These are phyloP conservation scores for Erysimum cheiri DNA, from an alignment of 441 rosid genomes.

Conservation along the genomic window DNA sequence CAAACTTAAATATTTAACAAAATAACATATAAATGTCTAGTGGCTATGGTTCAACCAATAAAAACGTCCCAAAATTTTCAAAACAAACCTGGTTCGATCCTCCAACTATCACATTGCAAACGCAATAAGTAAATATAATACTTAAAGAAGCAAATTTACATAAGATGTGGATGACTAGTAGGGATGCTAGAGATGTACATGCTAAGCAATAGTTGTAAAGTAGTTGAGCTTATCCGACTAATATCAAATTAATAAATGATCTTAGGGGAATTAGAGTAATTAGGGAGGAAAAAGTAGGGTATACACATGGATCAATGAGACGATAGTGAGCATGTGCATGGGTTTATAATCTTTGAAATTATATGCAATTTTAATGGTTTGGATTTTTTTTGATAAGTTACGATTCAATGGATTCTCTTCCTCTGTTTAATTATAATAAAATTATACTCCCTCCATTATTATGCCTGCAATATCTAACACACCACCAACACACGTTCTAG, in stretches of 20 bases:
- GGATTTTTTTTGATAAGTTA: slow-evolving; percentile 36
- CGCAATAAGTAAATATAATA: not conserved
- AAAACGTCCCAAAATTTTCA: slow-evolving; percentile 11
- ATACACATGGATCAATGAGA: slow-evolving; percentile 46
- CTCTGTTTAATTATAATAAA: slow-evolving; percentile 12
- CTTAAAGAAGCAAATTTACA: slow-evolving; percentile 8
- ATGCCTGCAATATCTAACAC: slow-evolving; percentile 41
- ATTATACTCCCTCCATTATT: slow-evolving; percentile 37
- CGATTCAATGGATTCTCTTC: slow-evolving; percentile 40
- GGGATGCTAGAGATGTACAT: slow-evolving; percentile 34
- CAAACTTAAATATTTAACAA: not conserved
- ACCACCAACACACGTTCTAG: slow-evolving; percentile 44
- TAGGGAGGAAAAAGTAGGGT: slow-evolving; percentile 35
- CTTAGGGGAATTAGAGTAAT: slow-evolving; percentile 38
- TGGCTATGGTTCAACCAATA: slow-evolving; percentile 20
- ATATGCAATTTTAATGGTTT: not conserved
- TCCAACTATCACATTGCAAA: slow-evolving; percentile 16
- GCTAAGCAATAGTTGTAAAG: slow-evolving; percentile 23
- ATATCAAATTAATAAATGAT: slow-evolving; percentile 17
- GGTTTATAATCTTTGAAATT: slow-evolving; percentile 22
- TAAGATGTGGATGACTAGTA: slow-evolving; percentile 29
- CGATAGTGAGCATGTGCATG: slow-evolving; percentile 44
- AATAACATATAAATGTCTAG: not conserved
- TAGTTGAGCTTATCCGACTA: slow-evolving; percentile 43
- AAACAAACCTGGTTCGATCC: not conserved